Evolutionary conservation across 257 asterid species (phyloP).

Genomic region (Solanum habrochaites): DNA sequence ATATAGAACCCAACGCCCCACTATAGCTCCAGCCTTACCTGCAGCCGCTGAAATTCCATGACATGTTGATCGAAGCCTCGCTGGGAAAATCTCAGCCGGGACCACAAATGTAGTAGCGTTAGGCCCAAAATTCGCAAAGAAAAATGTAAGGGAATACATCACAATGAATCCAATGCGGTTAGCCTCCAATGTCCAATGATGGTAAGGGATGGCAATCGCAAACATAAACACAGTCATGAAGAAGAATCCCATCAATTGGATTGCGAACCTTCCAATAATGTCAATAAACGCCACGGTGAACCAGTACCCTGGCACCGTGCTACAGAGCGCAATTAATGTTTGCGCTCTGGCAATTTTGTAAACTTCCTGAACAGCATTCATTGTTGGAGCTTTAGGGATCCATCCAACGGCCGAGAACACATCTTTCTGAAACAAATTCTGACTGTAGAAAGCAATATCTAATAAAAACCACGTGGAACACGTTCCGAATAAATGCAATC

Average conservation of each 20-base stretch:
- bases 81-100: constrained; percentile 3
- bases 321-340: constrained; percentile 10
- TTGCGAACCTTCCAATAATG: constrained; percentile 4
- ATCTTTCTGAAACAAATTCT: neutral
- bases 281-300: constrained; percentile 15
- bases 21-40: constrained; percentile 22
- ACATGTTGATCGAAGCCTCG: constrained; percentile 14
- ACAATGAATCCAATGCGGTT: constrained; percentile 6
- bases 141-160: neutral
- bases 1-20: constrained; percentile 16
- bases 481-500: constrained; percentile 12
- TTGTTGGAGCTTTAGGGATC: neutral
- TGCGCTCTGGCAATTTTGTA: constrained; percentile 9
- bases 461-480: constrained; percentile 11
- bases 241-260: neutral
- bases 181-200: neutral
- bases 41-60: constrained; percentile 25
- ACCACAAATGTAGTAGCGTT: constrained; percentile 18
- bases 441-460: neutral
- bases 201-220: constrained; percentile 16
- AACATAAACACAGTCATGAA: constrained; percentile 18
- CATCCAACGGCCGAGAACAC: neutral
- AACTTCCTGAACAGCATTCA: constrained; percentile 17
- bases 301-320: constrained; percentile 26
- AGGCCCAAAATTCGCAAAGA: constrained; percentile 19